Conservation (phyloP, 768 basidiomycete species). For the Porpolomopsis calyptriformis region DNA sequence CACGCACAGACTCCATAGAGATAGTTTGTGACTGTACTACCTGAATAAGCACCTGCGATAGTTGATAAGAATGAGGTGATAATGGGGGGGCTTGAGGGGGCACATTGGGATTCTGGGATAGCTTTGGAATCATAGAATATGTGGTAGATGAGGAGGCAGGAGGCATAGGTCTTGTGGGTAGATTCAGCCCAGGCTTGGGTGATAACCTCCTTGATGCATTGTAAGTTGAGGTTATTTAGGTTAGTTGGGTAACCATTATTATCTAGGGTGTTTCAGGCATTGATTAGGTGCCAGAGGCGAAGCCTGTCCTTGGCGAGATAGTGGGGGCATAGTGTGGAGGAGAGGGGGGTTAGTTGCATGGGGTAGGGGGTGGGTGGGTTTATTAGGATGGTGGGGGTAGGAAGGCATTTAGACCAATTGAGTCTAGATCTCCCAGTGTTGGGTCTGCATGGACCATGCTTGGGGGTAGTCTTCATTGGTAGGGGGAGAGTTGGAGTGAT, state of each 20-base stretch:
- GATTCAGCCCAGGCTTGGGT: slow-evolving; percentile 17
- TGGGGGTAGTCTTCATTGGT: not conserved
- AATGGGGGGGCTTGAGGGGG: slow-evolving; percentile 18
- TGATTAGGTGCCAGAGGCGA: slow-evolving; percentile 16
- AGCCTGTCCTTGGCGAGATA: slow-evolving; percentile 20
- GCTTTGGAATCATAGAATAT: slow-evolving; percentile 25
- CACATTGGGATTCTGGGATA: slow-evolving; percentile 22
- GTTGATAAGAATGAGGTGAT: slow-evolving; percentile 22
- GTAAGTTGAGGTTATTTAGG: slow-evolving; percentile 19
- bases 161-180: slow-evolving; percentile 27
- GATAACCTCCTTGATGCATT: slow-evolving; percentile 18
- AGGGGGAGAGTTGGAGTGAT: not conserved
- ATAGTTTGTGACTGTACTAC: slow-evolving; percentile 26
- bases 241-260: not conserved
- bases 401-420: not conserved
- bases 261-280: not conserved
- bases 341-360: slow-evolving; percentile 13
- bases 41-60: slow-evolving; percentile 23
- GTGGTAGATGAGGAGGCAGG: slow-evolving; percentile 29
- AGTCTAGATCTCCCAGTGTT: no score
- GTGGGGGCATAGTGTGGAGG: slow-evolving; percentile 17
- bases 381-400: not conserved
- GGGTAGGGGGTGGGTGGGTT: not conserved
- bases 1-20: slow-evolving; percentile 31
- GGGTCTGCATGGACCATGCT: not conserved